A percentile compares a stretch with the other conserved stretches of the same genome.
Evolutionary conservation across 305 asterid genomes (phyloP).

Genomic region (Fraxinus velutina): DNA sequence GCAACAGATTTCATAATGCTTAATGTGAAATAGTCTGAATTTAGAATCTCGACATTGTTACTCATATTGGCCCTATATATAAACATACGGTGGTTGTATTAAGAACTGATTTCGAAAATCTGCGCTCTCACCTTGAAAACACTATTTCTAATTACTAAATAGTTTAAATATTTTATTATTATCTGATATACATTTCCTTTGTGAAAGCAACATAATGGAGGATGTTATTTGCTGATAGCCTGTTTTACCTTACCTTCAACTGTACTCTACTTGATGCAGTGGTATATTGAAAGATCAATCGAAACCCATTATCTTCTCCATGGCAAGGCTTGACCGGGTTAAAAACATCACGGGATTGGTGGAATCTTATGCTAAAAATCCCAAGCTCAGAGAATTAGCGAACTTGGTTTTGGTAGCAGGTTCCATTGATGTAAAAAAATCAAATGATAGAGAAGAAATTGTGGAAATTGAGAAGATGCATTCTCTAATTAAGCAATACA

Average conservation of each 20-base stretch:
- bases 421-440: conserved; percentile 62
- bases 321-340: conserved; percentile 97
- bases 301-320: conserved; percentile 89
- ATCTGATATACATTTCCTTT: neutral
- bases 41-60: neutral
- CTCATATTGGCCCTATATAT: neutral
- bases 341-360: conserved; percentile 91
- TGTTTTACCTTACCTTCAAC: neutral
- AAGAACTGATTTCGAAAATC: neutral
- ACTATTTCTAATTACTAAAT: neutral
- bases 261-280: conserved; percentile 39
- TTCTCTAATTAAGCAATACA: conserved; percentile 58
- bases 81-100: neutral
- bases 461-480: conserved; percentile 96
- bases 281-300: conserved; percentile 63
- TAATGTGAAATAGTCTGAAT: neutral
- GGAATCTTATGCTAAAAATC: conserved; percentile 75
- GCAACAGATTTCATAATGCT: neutral
- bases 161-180: neutral
- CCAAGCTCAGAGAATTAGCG: conserved; percentile 63
- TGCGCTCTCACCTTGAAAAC: neutral
- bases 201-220: neutral
- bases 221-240: neutral
- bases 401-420: conserved; percentile 95
- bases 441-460: conserved; percentile 89